phyloP scores from a whole-genome alignment of 768 basidiomycete genomes.

The Leccinum imitatum region DNA sequence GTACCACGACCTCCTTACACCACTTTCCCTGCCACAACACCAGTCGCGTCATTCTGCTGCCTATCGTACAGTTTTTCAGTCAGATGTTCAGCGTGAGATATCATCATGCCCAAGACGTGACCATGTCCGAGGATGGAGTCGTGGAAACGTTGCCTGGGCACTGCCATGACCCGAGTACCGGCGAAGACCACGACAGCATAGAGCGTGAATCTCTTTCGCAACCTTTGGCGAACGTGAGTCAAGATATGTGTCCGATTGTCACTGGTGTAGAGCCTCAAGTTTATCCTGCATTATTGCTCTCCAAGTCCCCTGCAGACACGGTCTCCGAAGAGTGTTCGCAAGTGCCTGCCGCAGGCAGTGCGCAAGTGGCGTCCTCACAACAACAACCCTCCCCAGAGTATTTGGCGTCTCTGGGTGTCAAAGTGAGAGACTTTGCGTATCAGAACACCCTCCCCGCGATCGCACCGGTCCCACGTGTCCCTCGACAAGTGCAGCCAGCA shows the following conservation, averaged over 20 bases:
- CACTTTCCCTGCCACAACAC: slow-evolving; percentile 3
- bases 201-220: slow-evolving; percentile 27
- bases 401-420: slow-evolving; percentile 37
- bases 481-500: slow-evolving; percentile 50
- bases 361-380: slow-evolving; percentile 19
- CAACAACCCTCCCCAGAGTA: slow-evolving; percentile 40
- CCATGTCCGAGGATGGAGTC: slow-evolving; percentile 5
- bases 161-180: background rate
- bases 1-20: slow-evolving; percentile 28
- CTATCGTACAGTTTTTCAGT: background rate
- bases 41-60: background rate
- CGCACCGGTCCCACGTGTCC: slow-evolving; percentile 45
- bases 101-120: slow-evolving; percentile 3
- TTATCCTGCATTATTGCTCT: slow-evolving; percentile 25
- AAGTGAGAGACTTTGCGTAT: slow-evolving; percentile 64
- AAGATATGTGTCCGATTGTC: slow-evolving; percentile 30
- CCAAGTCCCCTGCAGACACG: slow-evolving; percentile 20
- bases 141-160: slow-evolving; percentile 2
- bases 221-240: slow-evolving; percentile 36
- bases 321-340: slow-evolving; percentile 20
- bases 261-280: slow-evolving; percentile 34
- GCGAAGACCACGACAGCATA: slow-evolving; percentile 10
- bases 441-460: slow-evolving; percentile 66
- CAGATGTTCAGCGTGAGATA: slow-evolving; percentile 20
- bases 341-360: slow-evolving; percentile 5